These are phyloP conservation scores for Leucaena leucocephala DNA, from an alignment of 306 rosid genomes.

Conservation along the genomic window DNA sequence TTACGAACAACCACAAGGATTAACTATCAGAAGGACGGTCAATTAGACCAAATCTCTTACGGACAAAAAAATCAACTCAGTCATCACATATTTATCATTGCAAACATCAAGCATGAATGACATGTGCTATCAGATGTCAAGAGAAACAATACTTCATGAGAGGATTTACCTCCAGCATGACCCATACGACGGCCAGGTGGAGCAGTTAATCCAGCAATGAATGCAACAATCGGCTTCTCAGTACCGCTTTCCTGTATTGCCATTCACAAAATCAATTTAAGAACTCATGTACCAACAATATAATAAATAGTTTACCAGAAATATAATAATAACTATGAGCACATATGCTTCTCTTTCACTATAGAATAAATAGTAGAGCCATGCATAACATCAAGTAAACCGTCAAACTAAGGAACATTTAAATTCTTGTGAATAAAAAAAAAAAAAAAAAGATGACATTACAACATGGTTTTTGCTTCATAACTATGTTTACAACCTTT, in stretches of 20 bases:
- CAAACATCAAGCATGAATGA: neutral
- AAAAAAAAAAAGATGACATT: neutral
- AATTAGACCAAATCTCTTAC: neutral
- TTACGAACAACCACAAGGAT: slow-evolving; percentile 7
- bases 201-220: slow-evolving; percentile 98
- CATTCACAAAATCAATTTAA: slow-evolving; percentile 33
- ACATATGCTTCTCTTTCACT: neutral
- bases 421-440: slow-evolving; percentile 2
- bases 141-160: slow-evolving; percentile 17
- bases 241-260: slow-evolving; percentile 88
- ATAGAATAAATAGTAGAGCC: slow-evolving; percentile 1
- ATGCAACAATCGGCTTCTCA: slow-evolving; percentile 92
- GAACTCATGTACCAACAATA: neutral
- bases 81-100: neutral
- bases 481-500: neutral
- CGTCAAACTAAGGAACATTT: neutral
- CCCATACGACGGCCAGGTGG: slow-evolving; percentile 99
- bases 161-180: slow-evolving; percentile 87
- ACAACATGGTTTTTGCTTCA: slow-evolving; percentile 5
- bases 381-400: slow-evolving; percentile 19
- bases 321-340: neutral
- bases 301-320: neutral
- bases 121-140: slow-evolving; percentile 21
- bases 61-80: neutral
- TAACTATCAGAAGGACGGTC: neutral